Percentiles rank a stretch among this genome's conserved stretches.
Conservation (phyloP, 495 filamentous ascomycete species). For the Baudoinia panamericana region DNA sequence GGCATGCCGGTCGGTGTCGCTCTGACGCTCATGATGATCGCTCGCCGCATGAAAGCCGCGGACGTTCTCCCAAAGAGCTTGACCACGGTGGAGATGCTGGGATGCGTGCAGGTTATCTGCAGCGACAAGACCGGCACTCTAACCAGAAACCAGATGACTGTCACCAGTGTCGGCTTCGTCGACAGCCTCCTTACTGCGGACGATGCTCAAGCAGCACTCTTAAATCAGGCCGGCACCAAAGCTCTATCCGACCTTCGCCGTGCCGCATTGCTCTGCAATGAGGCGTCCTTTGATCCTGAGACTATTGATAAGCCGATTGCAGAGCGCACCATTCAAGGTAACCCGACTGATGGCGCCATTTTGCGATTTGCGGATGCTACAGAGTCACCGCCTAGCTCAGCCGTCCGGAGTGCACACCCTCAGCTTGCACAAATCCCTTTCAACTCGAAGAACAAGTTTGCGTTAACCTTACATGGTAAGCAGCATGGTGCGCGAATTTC, state of each 20-base stretch:
- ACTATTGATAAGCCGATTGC: conserved; percentile 20
- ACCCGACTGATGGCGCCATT: conserved; percentile 29
- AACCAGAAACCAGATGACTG: conserved; percentile 26
- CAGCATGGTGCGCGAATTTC: conserved; percentile 23
- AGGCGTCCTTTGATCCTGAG: conserved; percentile 25
- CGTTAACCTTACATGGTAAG: conserved; percentile 23
- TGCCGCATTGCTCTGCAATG: conserved; percentile 27
- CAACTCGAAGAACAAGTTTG: conserved; percentile 32
- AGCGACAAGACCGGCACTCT: conserved; percentile 37
- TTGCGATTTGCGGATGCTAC: conserved; percentile 24
- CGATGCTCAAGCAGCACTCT: conserved; percentile 3
- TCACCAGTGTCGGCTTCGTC: conserved; percentile 10
- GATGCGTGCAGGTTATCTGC: conserved; percentile 25
- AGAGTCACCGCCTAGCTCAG: not conserved
- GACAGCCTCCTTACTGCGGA: not conserved
- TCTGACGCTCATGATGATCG: conserved; percentile 28
- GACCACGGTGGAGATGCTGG: conserved; percentile 27
- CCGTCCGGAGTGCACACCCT: conserved; percentile 3
- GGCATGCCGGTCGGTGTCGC: conserved; percentile 31
- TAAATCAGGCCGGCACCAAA: not conserved
- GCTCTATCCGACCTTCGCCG: conserved; percentile 12
- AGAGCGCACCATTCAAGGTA: conserved; percentile 25
- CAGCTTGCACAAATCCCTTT: conserved; percentile 27
- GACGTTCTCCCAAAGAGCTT: conserved; percentile 29
- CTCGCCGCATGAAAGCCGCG: conserved; percentile 26